Percentiles rank a stretch among this genome's conserved stretches.
These are phyloP conservation scores for Candida pseudofarinosa DNA, from an alignment of 805 yeast genomes.

Conservation along the genomic window DNA sequence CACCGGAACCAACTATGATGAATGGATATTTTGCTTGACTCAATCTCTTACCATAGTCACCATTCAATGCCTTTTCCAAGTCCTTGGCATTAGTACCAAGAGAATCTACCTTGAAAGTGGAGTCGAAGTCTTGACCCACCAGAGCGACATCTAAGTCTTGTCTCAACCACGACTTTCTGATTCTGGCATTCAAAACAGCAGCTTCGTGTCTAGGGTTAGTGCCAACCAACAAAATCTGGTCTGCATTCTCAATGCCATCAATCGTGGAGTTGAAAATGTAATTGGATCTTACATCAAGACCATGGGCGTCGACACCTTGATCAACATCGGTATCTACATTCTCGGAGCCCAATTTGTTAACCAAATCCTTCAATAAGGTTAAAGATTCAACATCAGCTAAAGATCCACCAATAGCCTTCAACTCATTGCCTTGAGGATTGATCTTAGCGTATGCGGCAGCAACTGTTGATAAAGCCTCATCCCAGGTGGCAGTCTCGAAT, in stretches of 20 bases:
- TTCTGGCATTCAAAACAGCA: conserved; percentile 79
- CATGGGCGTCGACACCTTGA: conserved; percentile 53
- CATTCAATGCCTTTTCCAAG: conserved; percentile 56
- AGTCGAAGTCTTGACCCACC: conserved; percentile 73
- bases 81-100: conserved; percentile 59
- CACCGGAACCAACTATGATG: conserved; percentile 78
- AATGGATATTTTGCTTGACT: conserved; percentile 67
- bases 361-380: conserved; percentile 76
- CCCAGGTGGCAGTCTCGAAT: conserved; percentile 80
- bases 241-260: conserved; percentile 78
- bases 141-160: conserved; percentile 63
- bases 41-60: conserved; percentile 66
- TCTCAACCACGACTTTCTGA: conserved; percentile 76
- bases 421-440: conserved; percentile 61
- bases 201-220: conserved; percentile 90
- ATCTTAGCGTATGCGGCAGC: conserved; percentile 56
- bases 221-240: conserved; percentile 74
- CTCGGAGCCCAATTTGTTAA: conserved; percentile 75
- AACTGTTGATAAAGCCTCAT: conserved; percentile 71
- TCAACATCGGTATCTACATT: conserved; percentile 71
- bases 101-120: conserved; percentile 64
- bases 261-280: conserved; percentile 77
- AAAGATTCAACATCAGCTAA: conserved; percentile 77
- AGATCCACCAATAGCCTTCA: conserved; percentile 81
- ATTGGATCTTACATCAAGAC: conserved; percentile 73